A percentile compares a stretch with the other conserved stretches of the same genome.
Conservation (phyloP, 2,329 filamentous ascomycete genomes). For the Thielaviopsis musarum region DNA sequence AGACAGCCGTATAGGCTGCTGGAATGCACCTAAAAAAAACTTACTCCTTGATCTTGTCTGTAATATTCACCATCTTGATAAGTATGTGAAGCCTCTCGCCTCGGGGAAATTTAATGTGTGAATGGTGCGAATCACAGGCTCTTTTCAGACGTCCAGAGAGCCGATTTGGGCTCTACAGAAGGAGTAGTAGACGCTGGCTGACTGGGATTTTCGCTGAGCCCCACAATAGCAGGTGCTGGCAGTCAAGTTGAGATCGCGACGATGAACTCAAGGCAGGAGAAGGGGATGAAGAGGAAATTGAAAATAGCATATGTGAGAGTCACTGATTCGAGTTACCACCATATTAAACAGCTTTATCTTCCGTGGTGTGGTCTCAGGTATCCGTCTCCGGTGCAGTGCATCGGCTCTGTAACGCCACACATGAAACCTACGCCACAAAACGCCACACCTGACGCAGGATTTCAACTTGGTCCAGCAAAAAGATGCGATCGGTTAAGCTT, state of each 20-base stretch:
- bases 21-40: slow-evolving; percentile 19
- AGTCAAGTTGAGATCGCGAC: not conserved
- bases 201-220: not conserved
- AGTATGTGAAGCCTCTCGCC: not conserved
- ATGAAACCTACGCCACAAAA: not conserved
- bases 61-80: slow-evolving; percentile 88
- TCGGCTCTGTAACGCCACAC: not conserved
- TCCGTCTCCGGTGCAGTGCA: not conserved
- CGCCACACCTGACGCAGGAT: not conserved
- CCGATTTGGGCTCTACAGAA: not conserved
- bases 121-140: not conserved
- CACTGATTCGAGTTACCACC: too few relatives aligned
- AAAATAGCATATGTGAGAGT: too few relatives aligned
- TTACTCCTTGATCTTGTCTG: slow-evolving; percentile 99
- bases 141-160: not conserved
- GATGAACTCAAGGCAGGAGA: too few relatives aligned
- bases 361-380: too few relatives aligned
- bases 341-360: too few relatives aligned
- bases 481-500: not conserved
- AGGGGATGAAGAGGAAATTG: too few relatives aligned
- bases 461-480: not conserved
- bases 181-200: not conserved
- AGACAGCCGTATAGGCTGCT: not conserved
- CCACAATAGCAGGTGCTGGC: not conserved
- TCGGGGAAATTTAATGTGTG: not conserved